Base-by-base conservation (phyloP, 805 yeast genomes). In the Yamadazyma paraphyllophila region DNA sequence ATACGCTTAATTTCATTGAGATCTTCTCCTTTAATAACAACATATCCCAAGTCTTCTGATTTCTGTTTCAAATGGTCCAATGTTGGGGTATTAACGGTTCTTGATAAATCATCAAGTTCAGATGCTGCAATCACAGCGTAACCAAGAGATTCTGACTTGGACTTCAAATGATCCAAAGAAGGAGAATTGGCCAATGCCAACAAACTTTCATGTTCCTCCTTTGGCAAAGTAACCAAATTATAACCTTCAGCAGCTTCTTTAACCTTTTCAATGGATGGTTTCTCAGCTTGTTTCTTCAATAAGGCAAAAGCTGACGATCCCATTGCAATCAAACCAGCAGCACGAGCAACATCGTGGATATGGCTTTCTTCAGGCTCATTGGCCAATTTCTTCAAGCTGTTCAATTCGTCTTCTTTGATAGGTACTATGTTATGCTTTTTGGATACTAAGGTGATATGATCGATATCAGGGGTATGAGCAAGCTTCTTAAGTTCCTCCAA, bases 151-250 rank as follows among this genome's bases (percentile, higher is more conserved):
- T 50, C 34, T 0, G 73, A 66, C 29, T 62, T 59, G 4, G 44
- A 47, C 30, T 46, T 55, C 27, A 76, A 33, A 36, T 60, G 56
- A 0, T 65, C 69, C 6, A 60, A 12, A 14, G 64, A 35, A 6
- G 77, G 75, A 7, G 43, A 45, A 6, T 59, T 39, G 2, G 42
- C 54, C 27, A 52, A 39, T 15, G 48, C 48, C 4, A 49, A 49
- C 15, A 53, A 37, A 2, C 24, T 3, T 20, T 48, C 26, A 39
- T 47, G 35, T 20, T 46, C 43, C 32, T 48, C 41, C 36, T 44
- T 34, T 3, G 54, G 34, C 32, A 52, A 33, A 6, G 51, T 34
- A 4, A 37, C 39, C 13, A 47, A 37, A 3, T 48, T 53, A 40
- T 39, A 34, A 2, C n/a, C 11, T 5, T 33, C 26, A 20, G 55